phyloP scores from a whole-genome alignment of 1,139 yeast species.

The Hemisphaericaspora subhashii region DNA sequence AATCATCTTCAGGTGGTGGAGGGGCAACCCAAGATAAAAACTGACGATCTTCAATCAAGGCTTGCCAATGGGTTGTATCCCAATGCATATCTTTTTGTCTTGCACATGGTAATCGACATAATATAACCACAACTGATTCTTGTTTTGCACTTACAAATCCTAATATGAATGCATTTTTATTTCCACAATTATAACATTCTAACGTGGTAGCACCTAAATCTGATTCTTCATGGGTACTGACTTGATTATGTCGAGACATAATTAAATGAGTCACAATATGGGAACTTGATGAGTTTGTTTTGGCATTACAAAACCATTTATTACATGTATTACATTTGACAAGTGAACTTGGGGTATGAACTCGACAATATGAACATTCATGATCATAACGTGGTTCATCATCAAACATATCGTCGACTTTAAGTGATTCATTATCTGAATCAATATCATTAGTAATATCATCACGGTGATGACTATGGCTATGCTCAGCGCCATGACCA shows the following conservation, averaged over 20 bases:
- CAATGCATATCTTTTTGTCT: conserved; percentile 72
- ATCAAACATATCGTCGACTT: conserved; percentile 5
- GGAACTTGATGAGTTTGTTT: conserved; percentile 60
- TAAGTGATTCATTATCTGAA: conserved; percentile 3
- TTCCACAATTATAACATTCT: conserved; percentile 92
- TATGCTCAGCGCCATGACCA: background rate
- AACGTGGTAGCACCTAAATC: conserved; percentile 82
- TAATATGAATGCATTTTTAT: conserved; percentile 72
- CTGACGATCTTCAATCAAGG: conserved; percentile 77
- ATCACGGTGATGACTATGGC: too few relatives aligned
- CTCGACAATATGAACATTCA: conserved; percentile 32
- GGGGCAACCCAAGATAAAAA: conserved; percentile 82
- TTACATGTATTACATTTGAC: conserved; percentile 76
- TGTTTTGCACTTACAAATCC: conserved; percentile 90
- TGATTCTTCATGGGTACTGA: conserved; percentile 74
- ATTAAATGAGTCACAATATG: conserved; percentile 89
- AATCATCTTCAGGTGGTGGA: conserved; percentile 63
- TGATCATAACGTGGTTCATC: conserved; percentile 71
- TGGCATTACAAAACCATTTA: conserved; percentile 92
- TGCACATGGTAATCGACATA: conserved; percentile 91
- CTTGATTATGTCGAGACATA: conserved; percentile 73
- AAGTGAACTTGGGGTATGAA: conserved; percentile 63
- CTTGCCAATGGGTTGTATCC: conserved; percentile 90
- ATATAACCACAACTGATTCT: conserved; percentile 81
- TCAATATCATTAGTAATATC: too few relatives aligned